A percentile compares a stretch with the other conserved stretches of the same genome.
Evolutionary conservation across 768 basidiomycete genomes (phyloP).

Genomic region (Collybiopsis luxurians): DNA sequence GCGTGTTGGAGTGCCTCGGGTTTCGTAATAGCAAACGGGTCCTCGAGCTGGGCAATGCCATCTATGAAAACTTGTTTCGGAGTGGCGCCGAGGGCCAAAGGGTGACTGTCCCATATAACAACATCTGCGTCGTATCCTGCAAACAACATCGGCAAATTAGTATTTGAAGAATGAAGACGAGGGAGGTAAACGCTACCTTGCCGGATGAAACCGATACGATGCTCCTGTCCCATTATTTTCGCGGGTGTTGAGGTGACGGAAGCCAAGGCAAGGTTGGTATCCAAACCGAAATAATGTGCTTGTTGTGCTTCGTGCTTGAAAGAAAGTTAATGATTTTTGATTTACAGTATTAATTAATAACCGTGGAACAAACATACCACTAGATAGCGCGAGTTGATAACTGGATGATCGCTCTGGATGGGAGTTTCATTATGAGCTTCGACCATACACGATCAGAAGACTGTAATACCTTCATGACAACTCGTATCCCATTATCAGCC

Average conservation of each 20-base stretch:
- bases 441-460: no score
- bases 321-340: background rate
- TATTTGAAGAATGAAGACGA: background rate
- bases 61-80: conserved; percentile 85
- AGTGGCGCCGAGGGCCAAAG: conserved; percentile 72
- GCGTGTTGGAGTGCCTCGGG: conserved; percentile 48
- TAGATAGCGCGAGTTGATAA: conserved; percentile 65
- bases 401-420: conserved; percentile 58
- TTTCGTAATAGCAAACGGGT: conserved; percentile 46
- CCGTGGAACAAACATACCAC: conserved; percentile 21
- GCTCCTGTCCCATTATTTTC: conserved; percentile 64
- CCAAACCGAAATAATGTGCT: conserved; percentile 71
- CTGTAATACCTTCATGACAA: conserved; percentile 65
- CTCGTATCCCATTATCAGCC: conserved; percentile 62
- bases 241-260: conserved; percentile 75
- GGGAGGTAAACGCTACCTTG: conserved; percentile 33
- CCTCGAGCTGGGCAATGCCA: conserved; percentile 67
- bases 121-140: conserved; percentile 73
- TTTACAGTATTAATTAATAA: background rate
- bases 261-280: conserved; percentile 61
- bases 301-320: conserved; percentile 66
- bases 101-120: conserved; percentile 77
- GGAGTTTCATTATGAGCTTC: no score
- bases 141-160: no score
- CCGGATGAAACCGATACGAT: conserved; percentile 73